Percentiles rank a stretch among this genome's conserved stretches.
Conservation (phyloP, 306 rosid genomes). For the Trifolium pratense region DNA sequence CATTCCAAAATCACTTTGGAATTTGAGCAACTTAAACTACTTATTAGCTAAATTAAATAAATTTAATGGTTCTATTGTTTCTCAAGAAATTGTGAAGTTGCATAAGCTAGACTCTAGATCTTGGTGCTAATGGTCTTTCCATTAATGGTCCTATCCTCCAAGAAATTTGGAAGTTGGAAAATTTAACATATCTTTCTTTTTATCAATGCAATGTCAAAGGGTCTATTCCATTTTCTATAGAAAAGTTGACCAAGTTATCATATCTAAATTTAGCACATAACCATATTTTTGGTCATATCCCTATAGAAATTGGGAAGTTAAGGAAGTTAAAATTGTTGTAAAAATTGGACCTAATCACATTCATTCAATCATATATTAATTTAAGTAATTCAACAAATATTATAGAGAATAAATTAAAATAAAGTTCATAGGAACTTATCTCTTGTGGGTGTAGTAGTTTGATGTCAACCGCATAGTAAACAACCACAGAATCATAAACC, state of each 20-base stretch:
- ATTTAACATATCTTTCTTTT: background rate
- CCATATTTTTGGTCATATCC: background rate
- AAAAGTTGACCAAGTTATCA: background rate
- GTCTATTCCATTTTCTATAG: background rate
- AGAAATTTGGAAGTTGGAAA: background rate
- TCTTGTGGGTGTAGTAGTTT: no score
- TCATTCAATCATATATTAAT: no score
- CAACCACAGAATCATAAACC: no score
- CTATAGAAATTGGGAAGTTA: background rate
- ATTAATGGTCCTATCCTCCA: background rate
- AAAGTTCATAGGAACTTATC: no score
- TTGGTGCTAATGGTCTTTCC: background rate
- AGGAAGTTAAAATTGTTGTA: background rate
- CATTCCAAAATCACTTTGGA: background rate
- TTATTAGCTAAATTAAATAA: background rate
- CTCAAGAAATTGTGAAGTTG: constrained; percentile 4
- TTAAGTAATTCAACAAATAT: no score
- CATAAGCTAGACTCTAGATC: background rate
- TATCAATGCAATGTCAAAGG: background rate
- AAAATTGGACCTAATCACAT: no score
- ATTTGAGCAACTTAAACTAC: constrained; percentile 1
- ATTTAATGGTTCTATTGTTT: background rate
- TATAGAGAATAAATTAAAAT: no score
- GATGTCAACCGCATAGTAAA: no score
- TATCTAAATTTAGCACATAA: background rate